Evolutionary conservation across 1,284 basidiomycete genomes (phyloP).

Genomic region (Heimioporus retisporus): DNA sequence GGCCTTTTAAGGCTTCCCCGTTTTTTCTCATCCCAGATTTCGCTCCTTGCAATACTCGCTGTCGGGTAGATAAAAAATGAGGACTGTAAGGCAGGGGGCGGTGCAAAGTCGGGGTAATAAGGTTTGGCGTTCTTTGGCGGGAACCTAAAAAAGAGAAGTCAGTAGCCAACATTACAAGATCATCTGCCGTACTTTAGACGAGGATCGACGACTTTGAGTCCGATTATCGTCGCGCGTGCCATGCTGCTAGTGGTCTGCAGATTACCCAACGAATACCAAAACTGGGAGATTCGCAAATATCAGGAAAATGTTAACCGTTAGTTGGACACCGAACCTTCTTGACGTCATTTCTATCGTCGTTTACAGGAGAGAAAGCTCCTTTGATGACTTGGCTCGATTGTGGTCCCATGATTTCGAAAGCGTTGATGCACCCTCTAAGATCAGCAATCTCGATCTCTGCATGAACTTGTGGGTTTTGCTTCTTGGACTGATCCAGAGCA

Average conservation of each 20-base stretch:
- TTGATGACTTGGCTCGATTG: slow-evolving; percentile 83
- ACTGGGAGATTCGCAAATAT: slow-evolving; percentile 53
- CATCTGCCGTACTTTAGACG: slow-evolving; percentile 66
- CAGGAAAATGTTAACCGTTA: neutral
- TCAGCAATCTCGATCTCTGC: slow-evolving; percentile 73
- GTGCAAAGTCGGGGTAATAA: slow-evolving; percentile 31
- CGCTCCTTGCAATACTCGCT: slow-evolving; percentile 65
- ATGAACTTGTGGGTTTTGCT: slow-evolving; percentile 40
- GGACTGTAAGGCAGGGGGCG: slow-evolving; percentile 23
- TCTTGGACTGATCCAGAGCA: slow-evolving; percentile 56
- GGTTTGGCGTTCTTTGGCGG: slow-evolving; percentile 81
- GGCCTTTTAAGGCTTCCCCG: slow-evolving; percentile 69
- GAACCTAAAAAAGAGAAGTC: slow-evolving; percentile 59
- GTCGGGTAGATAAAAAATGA: slow-evolving; percentile 63
- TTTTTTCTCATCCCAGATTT: slow-evolving; percentile 76
- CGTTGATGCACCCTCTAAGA: slow-evolving; percentile 75
- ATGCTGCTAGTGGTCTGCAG: slow-evolving; percentile 74
- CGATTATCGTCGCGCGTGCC: slow-evolving; percentile 80
- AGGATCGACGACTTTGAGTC: slow-evolving; percentile 85
- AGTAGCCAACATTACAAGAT: slow-evolving; percentile 3
- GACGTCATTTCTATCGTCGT: slow-evolving; percentile 67
- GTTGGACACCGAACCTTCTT: slow-evolving; percentile 56
- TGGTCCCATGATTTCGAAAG: slow-evolving; percentile 91
- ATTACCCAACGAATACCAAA: slow-evolving; percentile 72
- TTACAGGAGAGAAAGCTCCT: slow-evolving; percentile 73